Evolutionary conservation across 176 grass and related monocot species (phyloP), one percentile per base, ranked within the genome.

Genomic region (Dactylis glomerata): DNA sequence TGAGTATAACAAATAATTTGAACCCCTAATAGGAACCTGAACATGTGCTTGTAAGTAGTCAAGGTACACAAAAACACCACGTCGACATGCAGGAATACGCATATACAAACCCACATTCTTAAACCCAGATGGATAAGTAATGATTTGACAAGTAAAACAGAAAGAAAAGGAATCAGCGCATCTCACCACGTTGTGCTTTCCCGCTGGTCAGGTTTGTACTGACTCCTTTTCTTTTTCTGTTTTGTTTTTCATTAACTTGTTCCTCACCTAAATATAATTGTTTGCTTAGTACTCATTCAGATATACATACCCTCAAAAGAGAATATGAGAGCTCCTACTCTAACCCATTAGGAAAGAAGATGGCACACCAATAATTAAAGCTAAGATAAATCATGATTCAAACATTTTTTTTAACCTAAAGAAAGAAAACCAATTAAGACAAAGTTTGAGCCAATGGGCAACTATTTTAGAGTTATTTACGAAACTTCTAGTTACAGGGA

Each of bases 201-300:
- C 84, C 80, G 89, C 80, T 83, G 80, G 80, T 90, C 67, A 90
- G 84, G 81, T 90, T 31, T 90, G 89, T 90, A 90, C 81, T 87
- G 89, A 90, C 84, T 68, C 89, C 84, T 90, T 90, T 90, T 90
- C 84, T 90, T 90, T 90, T 90, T 90, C 89, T 87, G 89, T 90
- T 90, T 90, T 83, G 84, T 90, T 90, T 90, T 90, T 90, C 89
- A 86, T 89, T 89, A 80, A 90, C 89, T 87, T 87, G 89, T 90
- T 84, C 89, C 59, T 42, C 89, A 90, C 89, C 89, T 90, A 90
- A 87, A 90, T 90, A 80, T 90, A 87, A 90, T 74, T 16, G 17
- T 87, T 87, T 84, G 84, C 40, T 87, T 69, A 90, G 89, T 90
- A 87, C 78, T 80, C 80, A 87, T 87, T 83, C 67, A 68, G 31